Percentiles rank a stretch among this genome's conserved stretches.
Conservation (phyloP, 148 eudicot genomes). For the Vaccinium vitisidaea region DNA sequence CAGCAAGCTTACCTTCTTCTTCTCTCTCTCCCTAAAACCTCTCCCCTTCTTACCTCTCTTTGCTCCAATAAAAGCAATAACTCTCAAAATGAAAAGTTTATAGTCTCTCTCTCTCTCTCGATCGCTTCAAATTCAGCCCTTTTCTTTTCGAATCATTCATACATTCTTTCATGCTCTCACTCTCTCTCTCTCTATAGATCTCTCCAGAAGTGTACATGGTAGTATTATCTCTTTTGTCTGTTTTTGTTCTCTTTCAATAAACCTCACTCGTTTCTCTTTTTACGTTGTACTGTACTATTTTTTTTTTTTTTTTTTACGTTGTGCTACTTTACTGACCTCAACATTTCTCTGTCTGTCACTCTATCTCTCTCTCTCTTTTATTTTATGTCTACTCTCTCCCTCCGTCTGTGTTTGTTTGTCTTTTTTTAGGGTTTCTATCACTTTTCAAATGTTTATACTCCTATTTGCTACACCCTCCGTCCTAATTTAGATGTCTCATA, state of each 20-base stretch:
- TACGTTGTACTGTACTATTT: not conserved
- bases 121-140: not conserved
- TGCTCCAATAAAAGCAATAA: not conserved
- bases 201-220: not conserved
- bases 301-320: not conserved
- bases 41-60: not conserved
- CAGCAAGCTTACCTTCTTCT: not conserved
- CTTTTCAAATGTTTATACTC: too few relatives aligned
- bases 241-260: not conserved
- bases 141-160: not conserved
- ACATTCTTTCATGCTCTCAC: not conserved
- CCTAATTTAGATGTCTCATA: too few relatives aligned
- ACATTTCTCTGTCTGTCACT: too few relatives aligned
- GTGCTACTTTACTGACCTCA: too few relatives aligned
- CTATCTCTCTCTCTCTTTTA: too few relatives aligned
- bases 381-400: too few relatives aligned
- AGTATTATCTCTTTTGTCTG: not conserved
- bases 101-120: not conserved
- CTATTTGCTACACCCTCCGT: too few relatives aligned
- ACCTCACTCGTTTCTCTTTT: not conserved
- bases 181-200: not conserved
- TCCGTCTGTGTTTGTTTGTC: too few relatives aligned
- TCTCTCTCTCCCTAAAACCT: not conserved
- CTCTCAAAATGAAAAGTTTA: not conserved
- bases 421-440: too few relatives aligned